Base-by-base conservation (phyloP, 176 grass and related monocot species). In the Thalia dealbata region DNA sequence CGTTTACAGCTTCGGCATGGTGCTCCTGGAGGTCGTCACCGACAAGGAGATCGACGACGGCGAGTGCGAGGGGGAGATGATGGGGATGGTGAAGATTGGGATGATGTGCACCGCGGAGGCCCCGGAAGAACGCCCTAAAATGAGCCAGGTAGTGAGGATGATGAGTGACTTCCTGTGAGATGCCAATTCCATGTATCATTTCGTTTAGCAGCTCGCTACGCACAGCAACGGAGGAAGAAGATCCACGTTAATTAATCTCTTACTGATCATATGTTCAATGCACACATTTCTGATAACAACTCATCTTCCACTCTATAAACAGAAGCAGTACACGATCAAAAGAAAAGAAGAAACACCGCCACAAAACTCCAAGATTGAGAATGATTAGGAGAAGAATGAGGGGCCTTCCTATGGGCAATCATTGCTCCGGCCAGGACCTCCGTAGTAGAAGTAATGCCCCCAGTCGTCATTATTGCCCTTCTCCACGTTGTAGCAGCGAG, bases 401-500 rank as follows among this genome's bases (percentile, higher is more conserved):
- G 61, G 73, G 35, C 50, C 68, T 52, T 81, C 50, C 79, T 88
- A 91, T 84, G 88, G 91, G 80, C 91, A 96, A 65, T 84, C 83
- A 35, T 83, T n/a, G 81, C 86, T 96, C 81, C 83, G 83, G 23
- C 91, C 91, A 21, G 91, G 87, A 23, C 91, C 91, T 7, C 91
- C 91, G 41, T 91, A 96, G 75, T 96, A 96, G 73, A 96, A 86
- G 72, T 91, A 88, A 0, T 79, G 81, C 42, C 91, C 91, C 91
- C 87, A 96, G 22, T 96, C 87, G n/a, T 78, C 91, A 86, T 96
- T 96, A 78, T 87, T 96, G 68, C 91, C 91, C 59, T 87, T 88
- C 79, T 91, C 85, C 61, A 96, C 91, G 51, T 91, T 85, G 51
- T 96, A 96, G 83, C 91, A 96, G 67, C 83, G 90, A 46, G 91